Evolutionary conservation across 2,329 filamentous ascomycete genomes (phyloP), one percentile per base, ranked within the genome.

Genomic region (Claviceps sp.): DNA sequence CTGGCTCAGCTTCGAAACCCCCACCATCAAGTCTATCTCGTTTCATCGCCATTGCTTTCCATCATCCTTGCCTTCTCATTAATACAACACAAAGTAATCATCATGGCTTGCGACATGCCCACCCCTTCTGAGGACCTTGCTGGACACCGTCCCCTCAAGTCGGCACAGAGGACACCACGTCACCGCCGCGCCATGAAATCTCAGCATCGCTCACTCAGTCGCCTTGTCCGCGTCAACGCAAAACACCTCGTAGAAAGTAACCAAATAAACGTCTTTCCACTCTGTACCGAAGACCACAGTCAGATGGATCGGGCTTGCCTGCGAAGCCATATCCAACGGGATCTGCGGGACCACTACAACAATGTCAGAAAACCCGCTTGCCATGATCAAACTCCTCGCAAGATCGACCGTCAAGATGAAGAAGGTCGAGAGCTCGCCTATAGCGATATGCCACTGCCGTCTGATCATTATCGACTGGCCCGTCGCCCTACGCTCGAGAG

Each of bases 401-500:
- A 37, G 37, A 22, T 52, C 5, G 52, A 56, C 11, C 54, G 54
- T 41, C 61, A 62, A 55, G 57, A 60, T 8, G 20, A 43, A 18
- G 69, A 71, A 54, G 65, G 63, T 38, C 55, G 61, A 26, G 64
- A 65, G 9, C 62, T 71, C 18, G 69, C 69, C 1, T 60, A 59
- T 18, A 67, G 65, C 53, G 56, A 59, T 41, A 55, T 66, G n/a
- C 59, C 61, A n/a, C 61, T 71, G 2, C 69, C 70, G 2, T 62
- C 65, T 37, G 70, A 72, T 54, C 54, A 59, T 38, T 58, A 56
- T 14, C 61, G 63, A 14, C 63, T 67, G 26, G 54, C 55, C n/a
- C 65, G 69, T 8, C 62, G 61, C 8, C 72, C 72, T 2, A 67
- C 66, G 1, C 65, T 75, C 22, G 72, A 73, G 55, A 63, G 73